Evolutionary conservation across 1,284 basidiomycete species (phyloP).

Genomic region (Ceratobasidium papillatum): DNA sequence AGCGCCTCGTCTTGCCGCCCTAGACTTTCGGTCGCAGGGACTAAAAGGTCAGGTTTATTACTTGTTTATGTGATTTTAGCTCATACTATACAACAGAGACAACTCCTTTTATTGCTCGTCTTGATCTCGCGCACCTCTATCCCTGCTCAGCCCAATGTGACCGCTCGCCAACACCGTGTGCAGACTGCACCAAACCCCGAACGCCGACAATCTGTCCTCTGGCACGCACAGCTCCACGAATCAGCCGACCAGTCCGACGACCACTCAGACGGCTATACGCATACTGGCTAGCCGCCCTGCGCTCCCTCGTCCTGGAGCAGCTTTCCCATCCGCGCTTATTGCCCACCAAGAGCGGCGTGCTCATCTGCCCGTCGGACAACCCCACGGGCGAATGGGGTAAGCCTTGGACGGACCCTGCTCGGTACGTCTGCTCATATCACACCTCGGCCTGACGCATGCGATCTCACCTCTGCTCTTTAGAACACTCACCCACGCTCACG

Average conservation of each 20-base stretch:
- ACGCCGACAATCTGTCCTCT: constrained; percentile 20
- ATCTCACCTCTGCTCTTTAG: constrained; percentile 12
- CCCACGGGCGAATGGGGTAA: constrained; percentile 38
- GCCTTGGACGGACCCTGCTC: constrained; percentile 27
- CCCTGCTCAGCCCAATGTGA: constrained; percentile 27
- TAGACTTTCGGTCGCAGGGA: constrained; percentile 24
- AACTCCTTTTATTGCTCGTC: background rate
- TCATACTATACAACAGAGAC: constrained; percentile 22
- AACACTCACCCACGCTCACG: constrained; percentile 32
- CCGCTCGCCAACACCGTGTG: background rate
- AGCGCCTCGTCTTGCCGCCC: constrained; percentile 22
- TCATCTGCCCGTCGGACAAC: constrained; percentile 10
- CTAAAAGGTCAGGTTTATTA: constrained; percentile 25
- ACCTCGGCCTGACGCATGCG: background rate
- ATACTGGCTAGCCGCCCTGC: constrained; percentile 30
- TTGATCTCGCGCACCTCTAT: constrained; percentile 26
- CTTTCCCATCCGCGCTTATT: constrained; percentile 24
- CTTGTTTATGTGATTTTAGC: background rate
- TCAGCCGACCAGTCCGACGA: constrained; percentile 25
- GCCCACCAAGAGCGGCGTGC: constrained; percentile 14
- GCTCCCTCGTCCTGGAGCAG: constrained; percentile 25
- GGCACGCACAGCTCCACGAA: background rate
- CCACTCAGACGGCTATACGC: constrained; percentile 21
- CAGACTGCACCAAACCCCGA: constrained; percentile 37
- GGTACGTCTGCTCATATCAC: constrained; percentile 5